Percentiles rank a stretch among this genome's conserved stretches.
These are phyloP conservation scores for Knufia petricola DNA, from an alignment of 2,329 filamentous ascomycete species.

Conservation along the genomic window DNA sequence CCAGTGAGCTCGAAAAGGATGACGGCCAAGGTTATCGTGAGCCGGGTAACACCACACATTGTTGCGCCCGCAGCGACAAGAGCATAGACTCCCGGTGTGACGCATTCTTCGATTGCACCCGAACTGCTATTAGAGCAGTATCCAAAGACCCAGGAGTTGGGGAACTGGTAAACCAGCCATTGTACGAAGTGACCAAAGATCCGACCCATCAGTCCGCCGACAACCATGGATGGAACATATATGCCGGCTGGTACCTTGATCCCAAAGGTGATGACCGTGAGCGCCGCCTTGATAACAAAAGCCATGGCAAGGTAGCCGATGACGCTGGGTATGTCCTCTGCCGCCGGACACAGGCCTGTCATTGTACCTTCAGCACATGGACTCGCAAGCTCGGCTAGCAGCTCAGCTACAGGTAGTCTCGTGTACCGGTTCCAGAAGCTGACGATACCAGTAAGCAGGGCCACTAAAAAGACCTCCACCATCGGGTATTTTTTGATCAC, in stretches of 20 bases:
- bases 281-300: conserved; percentile 77
- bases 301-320: conserved; percentile 63
- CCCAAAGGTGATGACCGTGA: conserved; percentile 87
- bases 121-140: conserved; percentile 32
- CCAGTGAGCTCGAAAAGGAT: conserved; percentile 95
- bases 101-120: conserved; percentile 64
- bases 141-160: conserved; percentile 44
- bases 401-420: conserved; percentile 77
- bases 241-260: conserved; percentile 96
- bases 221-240: conserved; percentile 97
- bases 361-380: conserved; percentile 59
- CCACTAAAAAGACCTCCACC: conserved; percentile 80
- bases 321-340: conserved; percentile 65
- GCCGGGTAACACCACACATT: conserved; percentile 91
- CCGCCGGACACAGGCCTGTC: conserved; percentile 66
- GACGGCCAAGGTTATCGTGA: conserved; percentile 87
- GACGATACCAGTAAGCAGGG: conserved; percentile 69
- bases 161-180: conserved; percentile 65
- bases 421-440: conserved; percentile 93
- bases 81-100: conserved; percentile 94
- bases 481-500: conserved; percentile 75
- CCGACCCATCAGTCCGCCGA: conserved; percentile 83
- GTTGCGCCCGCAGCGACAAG: conserved; percentile 90
- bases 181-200: conserved; percentile 80
- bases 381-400: conserved; percentile 81